phyloP scores from a whole-genome alignment of 1,139 yeast genomes.

The Kodamaea arcana region DNA sequence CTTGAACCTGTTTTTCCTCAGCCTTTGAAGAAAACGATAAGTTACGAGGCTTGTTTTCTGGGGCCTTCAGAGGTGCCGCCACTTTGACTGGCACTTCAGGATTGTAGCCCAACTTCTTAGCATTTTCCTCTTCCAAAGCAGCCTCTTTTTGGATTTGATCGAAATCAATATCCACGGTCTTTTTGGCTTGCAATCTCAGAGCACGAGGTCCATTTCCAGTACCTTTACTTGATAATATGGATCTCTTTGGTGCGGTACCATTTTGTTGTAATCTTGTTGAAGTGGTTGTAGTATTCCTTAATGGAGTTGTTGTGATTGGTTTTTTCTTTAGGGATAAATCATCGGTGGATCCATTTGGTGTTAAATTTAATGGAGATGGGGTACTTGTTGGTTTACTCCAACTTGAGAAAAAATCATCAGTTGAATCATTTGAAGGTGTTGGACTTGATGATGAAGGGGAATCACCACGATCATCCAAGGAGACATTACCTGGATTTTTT shows the following conservation, averaged over 20 bases:
- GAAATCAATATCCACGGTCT: conserved; percentile 68
- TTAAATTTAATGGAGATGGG: conserved; percentile 51
- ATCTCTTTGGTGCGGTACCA: conserved; percentile 29
- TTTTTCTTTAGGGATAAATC: conserved; percentile 23
- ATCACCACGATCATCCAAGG: conserved; percentile 54
- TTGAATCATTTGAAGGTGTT: conserved; percentile 40
- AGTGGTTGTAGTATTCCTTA: conserved; percentile 17
- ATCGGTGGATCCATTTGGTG: conserved; percentile 44
- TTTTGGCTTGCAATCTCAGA: conserved; percentile 50
- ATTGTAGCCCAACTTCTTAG: conserved; percentile 67
- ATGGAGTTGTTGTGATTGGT: conserved; percentile 19
- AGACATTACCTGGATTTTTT: conserved; percentile 63
- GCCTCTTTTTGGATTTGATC: conserved; percentile 91
- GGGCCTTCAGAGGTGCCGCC: conserved; percentile 20
- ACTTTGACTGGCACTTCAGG: conserved; percentile 32
- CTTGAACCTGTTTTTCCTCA: conserved; percentile 38
- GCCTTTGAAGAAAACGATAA: conserved; percentile 16
- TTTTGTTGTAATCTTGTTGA: conserved; percentile 21
- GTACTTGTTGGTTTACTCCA: conserved; percentile 77
- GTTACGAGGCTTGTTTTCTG: conserved; percentile 7
- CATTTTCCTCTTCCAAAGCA: conserved; percentile 73
- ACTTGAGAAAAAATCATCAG: conserved; percentile 85
- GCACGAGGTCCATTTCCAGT: conserved; percentile 49
- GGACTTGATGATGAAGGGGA: conserved; percentile 26
- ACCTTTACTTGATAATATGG: conserved; percentile 30